phyloP scores from a whole-genome alignment of 2,329 filamentous ascomycete genomes.

The Macrophomina phaseolina region DNA sequence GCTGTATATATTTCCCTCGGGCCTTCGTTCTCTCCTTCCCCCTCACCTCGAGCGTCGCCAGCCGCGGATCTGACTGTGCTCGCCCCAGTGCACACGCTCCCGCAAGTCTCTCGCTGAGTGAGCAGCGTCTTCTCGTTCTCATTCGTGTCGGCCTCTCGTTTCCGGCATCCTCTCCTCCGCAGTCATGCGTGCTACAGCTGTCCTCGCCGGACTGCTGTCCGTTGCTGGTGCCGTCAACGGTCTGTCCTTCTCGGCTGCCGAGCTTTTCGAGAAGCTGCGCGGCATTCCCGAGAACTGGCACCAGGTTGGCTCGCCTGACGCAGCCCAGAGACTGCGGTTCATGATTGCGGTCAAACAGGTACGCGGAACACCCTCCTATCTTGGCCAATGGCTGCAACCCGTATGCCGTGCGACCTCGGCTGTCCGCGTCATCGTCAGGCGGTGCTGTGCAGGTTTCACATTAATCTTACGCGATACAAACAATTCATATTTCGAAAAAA shows the following conservation, averaged over 20 bases:
- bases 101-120: not conserved
- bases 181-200: constrained; percentile 38
- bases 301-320: constrained; percentile 40
- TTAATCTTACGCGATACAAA: not conserved
- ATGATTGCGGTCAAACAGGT: constrained; percentile 48
- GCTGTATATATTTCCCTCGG: constrained; percentile 1
- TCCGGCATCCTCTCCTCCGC: not conserved
- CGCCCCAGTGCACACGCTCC: not conserved
- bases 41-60: not conserved
- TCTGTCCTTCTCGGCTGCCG: constrained; percentile 33
- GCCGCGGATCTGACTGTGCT: not conserved
- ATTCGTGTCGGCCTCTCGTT: not conserved
- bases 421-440: constrained; percentile 15
- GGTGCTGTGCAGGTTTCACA: constrained; percentile 3
- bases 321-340: constrained; percentile 42
- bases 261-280: constrained; percentile 41
- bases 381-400: not conserved
- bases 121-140: not conserved
- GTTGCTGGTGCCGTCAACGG: constrained; percentile 36
- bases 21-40: not conserved
- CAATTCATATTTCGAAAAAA: not conserved
- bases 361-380: constrained; percentile 25
- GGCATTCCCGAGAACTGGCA: constrained; percentile 44
- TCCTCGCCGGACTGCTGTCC: constrained; percentile 42
- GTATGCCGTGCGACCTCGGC: constrained; percentile 4